Conservation (phyloP, 306 rosid genomes). For the Acacia melanoxylon region DNA sequence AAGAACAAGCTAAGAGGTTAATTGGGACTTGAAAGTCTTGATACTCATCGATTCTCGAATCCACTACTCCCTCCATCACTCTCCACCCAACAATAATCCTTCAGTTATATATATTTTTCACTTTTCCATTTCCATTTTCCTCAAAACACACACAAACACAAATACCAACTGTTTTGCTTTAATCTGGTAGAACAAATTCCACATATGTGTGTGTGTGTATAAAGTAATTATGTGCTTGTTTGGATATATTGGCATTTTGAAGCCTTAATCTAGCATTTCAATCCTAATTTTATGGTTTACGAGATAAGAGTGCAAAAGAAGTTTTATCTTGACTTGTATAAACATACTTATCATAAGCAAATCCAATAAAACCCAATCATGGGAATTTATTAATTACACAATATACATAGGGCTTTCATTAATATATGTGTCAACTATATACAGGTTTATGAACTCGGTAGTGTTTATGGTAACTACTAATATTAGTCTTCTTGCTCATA, state of each 20-base stretch:
- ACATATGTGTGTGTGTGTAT: background rate
- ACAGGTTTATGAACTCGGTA: background rate
- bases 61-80: constrained; percentile 35
- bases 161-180: background rate
- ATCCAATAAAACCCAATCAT: too few relatives aligned
- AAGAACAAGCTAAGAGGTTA: constrained; percentile 20
- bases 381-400: background rate
- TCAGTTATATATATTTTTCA: background rate
- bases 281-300: too few relatives aligned
- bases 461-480: background rate
- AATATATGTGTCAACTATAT: background rate
- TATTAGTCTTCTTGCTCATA: background rate
- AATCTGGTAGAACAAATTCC: background rate
- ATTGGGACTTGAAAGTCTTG: constrained; percentile 42
- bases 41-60: constrained; percentile 46
- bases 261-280: too few relatives aligned
- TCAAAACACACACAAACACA: background rate
- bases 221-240: too few relatives aligned
- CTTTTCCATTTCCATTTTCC: background rate
- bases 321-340: too few relatives aligned
- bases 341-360: too few relatives aligned
- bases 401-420: background rate
- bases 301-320: too few relatives aligned
- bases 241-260: too few relatives aligned
- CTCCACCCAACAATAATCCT: background rate